Evolutionary conservation across 352 stramenopile species (phyloP).

Genomic region (Thalassiosira livingstoniorum): DNA sequence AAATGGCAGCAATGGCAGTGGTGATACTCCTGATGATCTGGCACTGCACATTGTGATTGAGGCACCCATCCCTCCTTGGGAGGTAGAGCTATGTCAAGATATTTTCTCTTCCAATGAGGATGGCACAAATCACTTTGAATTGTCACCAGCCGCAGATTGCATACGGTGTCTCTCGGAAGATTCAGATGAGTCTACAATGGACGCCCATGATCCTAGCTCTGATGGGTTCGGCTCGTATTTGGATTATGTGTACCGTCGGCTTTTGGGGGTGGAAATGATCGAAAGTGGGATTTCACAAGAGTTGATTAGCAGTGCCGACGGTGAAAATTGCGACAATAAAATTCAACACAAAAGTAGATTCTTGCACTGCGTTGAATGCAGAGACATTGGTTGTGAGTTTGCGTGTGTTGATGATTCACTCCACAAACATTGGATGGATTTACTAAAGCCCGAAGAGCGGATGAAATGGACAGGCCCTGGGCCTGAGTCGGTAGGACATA

Average conservation of each 20-base stretch:
- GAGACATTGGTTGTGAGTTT: conserved; percentile 53
- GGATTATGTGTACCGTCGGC: conserved; percentile 50
- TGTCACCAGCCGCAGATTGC: conserved; percentile 39
- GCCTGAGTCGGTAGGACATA: conserved; percentile 22
- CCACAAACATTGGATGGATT: conserved; percentile 48
- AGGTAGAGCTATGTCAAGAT: conserved; percentile 52
- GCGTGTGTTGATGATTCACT: conserved; percentile 48
- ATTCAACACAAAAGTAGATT: too few species aligned
- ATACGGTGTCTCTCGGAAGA: conserved; percentile 57
- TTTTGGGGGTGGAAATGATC: conserved; percentile 46
- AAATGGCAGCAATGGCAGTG: conserved; percentile 22
- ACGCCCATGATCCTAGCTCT: conserved; percentile 19
- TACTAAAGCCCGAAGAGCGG: conserved; percentile 46
- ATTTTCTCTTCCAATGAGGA: too few species aligned
- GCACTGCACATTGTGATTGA: conserved; percentile 52
- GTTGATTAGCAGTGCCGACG: too few species aligned
- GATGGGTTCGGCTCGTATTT: conserved; percentile 53
- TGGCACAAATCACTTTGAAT: too few species aligned
- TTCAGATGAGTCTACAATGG: conserved; percentile 48
- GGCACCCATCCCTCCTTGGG: conserved; percentile 50
- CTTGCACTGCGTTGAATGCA: conserved; percentile 45
- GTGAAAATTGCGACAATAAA: too few species aligned
- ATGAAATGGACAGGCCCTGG: conserved; percentile 23
- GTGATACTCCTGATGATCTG: not conserved
- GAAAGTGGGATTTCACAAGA: too few species aligned